These are phyloP conservation scores for Clonostachys rosea DNA, from an alignment of 2,329 filamentous ascomycete genomes.

Conservation along the genomic window DNA sequence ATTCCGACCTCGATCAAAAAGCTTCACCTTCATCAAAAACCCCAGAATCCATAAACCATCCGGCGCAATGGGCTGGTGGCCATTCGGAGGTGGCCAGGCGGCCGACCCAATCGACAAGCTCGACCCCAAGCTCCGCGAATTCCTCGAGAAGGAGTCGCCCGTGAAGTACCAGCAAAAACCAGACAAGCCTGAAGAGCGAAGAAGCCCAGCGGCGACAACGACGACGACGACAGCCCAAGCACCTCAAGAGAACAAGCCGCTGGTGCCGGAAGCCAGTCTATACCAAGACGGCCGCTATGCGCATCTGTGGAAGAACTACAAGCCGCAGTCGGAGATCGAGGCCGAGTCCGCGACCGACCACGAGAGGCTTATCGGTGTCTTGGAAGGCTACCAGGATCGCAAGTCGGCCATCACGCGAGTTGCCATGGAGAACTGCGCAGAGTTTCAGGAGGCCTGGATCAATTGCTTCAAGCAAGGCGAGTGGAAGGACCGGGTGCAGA, in stretches of 20 bases:
- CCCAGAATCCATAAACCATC: too few species aligned
- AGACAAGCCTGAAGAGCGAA: not conserved
- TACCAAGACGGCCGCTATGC: slow-evolving; percentile 65
- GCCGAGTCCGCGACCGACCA: slow-evolving; percentile 67
- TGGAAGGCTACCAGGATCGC: slow-evolving; percentile 80
- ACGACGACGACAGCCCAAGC: not conserved
- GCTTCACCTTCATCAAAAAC: too few species aligned
- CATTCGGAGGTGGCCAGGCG: slow-evolving; percentile 41
- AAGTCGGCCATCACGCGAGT: slow-evolving; percentile 73
- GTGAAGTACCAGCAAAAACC: slow-evolving; percentile 52
- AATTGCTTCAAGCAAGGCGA: slow-evolving; percentile 75
- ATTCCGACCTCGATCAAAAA: not conserved
- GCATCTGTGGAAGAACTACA: slow-evolving; percentile 90
- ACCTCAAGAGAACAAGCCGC: slow-evolving; percentile 4
- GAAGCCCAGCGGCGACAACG: not conserved
- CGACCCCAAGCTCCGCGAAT: slow-evolving; percentile 78
- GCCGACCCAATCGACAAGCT: slow-evolving; percentile 65
- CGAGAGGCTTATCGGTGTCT: slow-evolving; percentile 74
- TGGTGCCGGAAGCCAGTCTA: slow-evolving; percentile 44
- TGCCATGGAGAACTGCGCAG: slow-evolving; percentile 87
- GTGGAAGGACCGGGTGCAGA: slow-evolving; percentile 63
- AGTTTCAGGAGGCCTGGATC: slow-evolving; percentile 79
- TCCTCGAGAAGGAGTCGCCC: slow-evolving; percentile 78
- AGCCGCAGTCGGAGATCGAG: slow-evolving; percentile 66
- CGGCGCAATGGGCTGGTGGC: slow-evolving; percentile 50